Percentiles rank a stretch among this genome's conserved stretches.
Evolutionary conservation across 1,139 yeast species (phyloP).

Genomic region (Meyerozyma elateridarum): DNA sequence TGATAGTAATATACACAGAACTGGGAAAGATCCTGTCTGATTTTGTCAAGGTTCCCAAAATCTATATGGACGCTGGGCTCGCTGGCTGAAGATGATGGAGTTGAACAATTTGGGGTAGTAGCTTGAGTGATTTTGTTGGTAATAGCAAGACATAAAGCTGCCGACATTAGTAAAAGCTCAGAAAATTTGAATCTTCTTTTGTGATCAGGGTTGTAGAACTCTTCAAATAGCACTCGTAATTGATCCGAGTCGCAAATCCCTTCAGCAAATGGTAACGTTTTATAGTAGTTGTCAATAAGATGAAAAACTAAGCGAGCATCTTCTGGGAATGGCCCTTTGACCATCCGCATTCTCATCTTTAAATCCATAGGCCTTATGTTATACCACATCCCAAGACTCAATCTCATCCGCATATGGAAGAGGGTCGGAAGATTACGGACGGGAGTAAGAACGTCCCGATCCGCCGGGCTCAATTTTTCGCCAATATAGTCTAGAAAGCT

Average conservation of each 20-base stretch:
- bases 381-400: slow-evolving; percentile 26
- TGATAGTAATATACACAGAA: slow-evolving; percentile 39
- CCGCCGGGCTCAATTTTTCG: slow-evolving; percentile 20
- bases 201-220: slow-evolving; percentile 15
- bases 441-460: slow-evolving; percentile 22
- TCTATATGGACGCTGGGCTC: too few species aligned
- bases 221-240: slow-evolving; percentile 12
- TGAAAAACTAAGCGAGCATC: slow-evolving; percentile 20
- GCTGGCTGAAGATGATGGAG: background rate
- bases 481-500: slow-evolving; percentile 34
- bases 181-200: slow-evolving; percentile 18
- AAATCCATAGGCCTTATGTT: slow-evolving; percentile 28
- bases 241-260: slow-evolving; percentile 9
- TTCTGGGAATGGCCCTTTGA: slow-evolving; percentile 26
- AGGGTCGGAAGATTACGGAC: slow-evolving; percentile 28
- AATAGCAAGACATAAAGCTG: slow-evolving; percentile 25
- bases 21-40: background rate
- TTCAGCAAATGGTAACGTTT: slow-evolving; percentile 10
- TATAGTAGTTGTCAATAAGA: slow-evolving; percentile 20
- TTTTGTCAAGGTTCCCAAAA: background rate
- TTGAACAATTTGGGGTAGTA: slow-evolving; percentile 1
- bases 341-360: slow-evolving; percentile 15
- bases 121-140: slow-evolving; percentile 17
- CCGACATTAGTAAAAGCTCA: slow-evolving; percentile 31
- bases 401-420: slow-evolving; percentile 18